Evolutionary conservation across 306 rosid species (phyloP).

Genomic region (Cicer cuneatum): DNA sequence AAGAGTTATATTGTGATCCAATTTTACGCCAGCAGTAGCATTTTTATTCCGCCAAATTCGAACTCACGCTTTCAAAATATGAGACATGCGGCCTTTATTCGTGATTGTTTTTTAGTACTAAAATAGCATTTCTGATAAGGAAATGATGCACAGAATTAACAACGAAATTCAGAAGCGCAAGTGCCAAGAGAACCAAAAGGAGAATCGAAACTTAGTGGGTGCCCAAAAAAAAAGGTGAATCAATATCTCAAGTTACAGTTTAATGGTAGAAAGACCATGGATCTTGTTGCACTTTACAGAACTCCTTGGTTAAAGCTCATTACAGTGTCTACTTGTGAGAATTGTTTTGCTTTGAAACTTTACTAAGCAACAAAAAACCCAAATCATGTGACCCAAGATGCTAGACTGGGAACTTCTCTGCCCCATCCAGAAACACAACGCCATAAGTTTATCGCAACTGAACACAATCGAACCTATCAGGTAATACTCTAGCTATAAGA

Average conservation of each 20-base stretch:
- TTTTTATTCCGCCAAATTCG: too few relatives aligned
- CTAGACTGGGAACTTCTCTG: constrained; percentile 32
- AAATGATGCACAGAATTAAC: background rate
- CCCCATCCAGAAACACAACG: background rate
- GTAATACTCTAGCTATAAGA: constrained; percentile 14
- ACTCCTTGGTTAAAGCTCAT: constrained; percentile 30
- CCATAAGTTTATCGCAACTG: constrained; percentile 16
- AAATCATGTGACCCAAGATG: constrained; percentile 28
- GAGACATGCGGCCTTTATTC: too few relatives aligned
- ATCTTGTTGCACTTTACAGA: constrained; percentile 34
- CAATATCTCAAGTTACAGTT: constrained; percentile 25
- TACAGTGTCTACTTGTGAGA: constrained; percentile 17
- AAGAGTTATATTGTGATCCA: too few relatives aligned
- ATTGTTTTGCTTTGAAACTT: constrained; percentile 23
- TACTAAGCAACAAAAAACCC: constrained; percentile 30
- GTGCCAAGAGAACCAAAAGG: constrained; percentile 7
- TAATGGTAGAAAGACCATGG: background rate
- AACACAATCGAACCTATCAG: constrained; percentile 17
- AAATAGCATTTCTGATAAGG: background rate
- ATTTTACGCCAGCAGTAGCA: too few relatives aligned
- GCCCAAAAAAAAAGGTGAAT: background rate
- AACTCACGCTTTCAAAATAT: too few relatives aligned
- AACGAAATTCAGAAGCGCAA: constrained; percentile 3
- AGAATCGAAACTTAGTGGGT: background rate
- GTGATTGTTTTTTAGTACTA: too few relatives aligned